Evolutionary conservation across 495 filamentous ascomycete species (phyloP).

Genomic region (Filosporella fistucella): DNA sequence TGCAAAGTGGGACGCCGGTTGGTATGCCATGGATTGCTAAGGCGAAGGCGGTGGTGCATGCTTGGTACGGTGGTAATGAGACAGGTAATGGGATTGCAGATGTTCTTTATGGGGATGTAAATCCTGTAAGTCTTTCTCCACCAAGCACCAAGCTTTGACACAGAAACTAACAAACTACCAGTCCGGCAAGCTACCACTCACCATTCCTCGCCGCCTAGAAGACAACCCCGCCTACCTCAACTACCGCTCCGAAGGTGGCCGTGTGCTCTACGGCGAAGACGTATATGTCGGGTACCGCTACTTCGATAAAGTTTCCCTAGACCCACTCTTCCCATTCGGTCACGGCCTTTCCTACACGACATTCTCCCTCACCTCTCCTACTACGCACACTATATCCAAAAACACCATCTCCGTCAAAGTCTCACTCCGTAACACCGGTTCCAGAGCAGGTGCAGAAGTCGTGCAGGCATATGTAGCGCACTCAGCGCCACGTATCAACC

Average conservation of each 20-base stretch:
- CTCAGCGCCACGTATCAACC: constrained; percentile 33
- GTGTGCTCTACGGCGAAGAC: constrained; percentile 62
- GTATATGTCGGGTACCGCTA: constrained; percentile 62
- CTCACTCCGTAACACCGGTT: constrained; percentile 49
- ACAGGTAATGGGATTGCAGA: constrained; percentile 54
- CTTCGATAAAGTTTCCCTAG: constrained; percentile 65
- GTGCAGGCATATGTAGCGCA: constrained; percentile 60
- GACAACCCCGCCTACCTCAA: constrained; percentile 72
- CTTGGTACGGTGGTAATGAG: constrained; percentile 63
- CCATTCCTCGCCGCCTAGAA: constrained; percentile 56
- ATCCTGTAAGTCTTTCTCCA: constrained; percentile 30
- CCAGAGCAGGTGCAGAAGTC: constrained; percentile 60
- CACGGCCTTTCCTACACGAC: constrained; percentile 84
- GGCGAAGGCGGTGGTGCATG: constrained; percentile 54
- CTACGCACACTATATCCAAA: constrained; percentile 32
- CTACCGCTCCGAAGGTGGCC: constrained; percentile 37
- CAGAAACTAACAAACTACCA: neutral
- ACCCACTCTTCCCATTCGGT: constrained; percentile 81
- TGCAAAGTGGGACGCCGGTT: constrained; percentile 50
- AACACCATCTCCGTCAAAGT: constrained; percentile 45
- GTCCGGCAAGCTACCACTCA: constrained; percentile 64
- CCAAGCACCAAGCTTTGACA: neutral
- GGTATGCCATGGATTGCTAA: constrained; percentile 53
- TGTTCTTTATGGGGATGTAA: constrained; percentile 61
- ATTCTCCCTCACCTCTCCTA: constrained; percentile 45